Conservation (phyloP, 352 stramenopile species). For the Phytophthora boehmeriae region DNA sequence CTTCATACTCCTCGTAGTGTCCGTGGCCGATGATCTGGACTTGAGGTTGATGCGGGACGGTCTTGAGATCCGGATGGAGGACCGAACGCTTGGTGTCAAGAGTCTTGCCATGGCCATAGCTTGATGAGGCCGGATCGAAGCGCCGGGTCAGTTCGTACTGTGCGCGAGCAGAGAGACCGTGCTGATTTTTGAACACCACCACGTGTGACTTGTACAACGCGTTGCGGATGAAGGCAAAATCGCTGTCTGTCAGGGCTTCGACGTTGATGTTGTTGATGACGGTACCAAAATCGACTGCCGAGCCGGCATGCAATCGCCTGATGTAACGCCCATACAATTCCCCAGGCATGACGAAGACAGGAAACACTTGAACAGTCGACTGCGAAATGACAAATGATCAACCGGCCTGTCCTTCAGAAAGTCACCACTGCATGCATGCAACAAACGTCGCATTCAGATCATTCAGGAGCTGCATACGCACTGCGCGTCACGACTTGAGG, state of each 20-base stretch:
- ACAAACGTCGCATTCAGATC: not conserved
- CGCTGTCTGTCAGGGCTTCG: conserved; percentile 25
- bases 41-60: conserved; percentile 35
- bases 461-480: not conserved
- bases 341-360: conserved; percentile 11
- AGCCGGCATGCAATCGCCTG: conserved; percentile 19
- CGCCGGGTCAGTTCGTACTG: conserved; percentile 37
- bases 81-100: conserved; percentile 35
- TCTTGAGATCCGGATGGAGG: conserved; percentile 37
- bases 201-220: conserved; percentile 35
- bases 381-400: conserved; percentile 18
- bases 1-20: conserved; percentile 41
- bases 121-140: conserved; percentile 32
- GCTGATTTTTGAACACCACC: conserved; percentile 37
- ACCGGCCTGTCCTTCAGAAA: not conserved
- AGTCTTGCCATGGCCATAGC: conserved; percentile 37
- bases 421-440: not conserved
- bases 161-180: conserved; percentile 21
- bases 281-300: conserved; percentile 29
- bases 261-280: conserved; percentile 31
- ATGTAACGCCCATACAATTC: conserved; percentile 23
- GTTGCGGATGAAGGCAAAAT: conserved; percentile 32
- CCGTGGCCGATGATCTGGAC: conserved; percentile 40
- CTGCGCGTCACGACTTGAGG: too few species aligned
- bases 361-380: conserved; percentile 1